Base-by-base conservation (phyloP, 345 rosid genomes). In the Turritis glabra region DNA sequence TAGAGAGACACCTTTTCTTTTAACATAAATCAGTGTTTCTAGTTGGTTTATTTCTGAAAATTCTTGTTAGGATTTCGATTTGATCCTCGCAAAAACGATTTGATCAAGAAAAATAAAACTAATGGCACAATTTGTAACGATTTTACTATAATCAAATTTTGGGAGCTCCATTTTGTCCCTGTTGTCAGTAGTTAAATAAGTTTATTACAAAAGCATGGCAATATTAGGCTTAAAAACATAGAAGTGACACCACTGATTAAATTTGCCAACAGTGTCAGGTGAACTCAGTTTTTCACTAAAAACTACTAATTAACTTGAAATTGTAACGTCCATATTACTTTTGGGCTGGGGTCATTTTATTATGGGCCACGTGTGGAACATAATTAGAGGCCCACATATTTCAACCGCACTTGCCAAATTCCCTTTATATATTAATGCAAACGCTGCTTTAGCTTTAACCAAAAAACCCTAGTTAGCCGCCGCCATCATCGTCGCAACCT, bases 391-490 rank as follows among this genome's bases (percentile, higher is more conserved):
- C 72, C 65, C 71, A 73, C 3, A 37, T 37, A 3, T 58, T 18
- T 33, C 8, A 30, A 17, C 41, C 62, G 25, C 8, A 25, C 7
- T 30, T 8, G 18, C 69, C 41, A 25, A 5, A 23, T 25, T 17
- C 0, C 1, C 4, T 51, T 11, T 54, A 44, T 32, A 44, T 17
- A n/a, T 43, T 15, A 51, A 14, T 0, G 32, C n/a, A 18, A 50
- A 71, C 54, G 35, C n/a, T 8, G 25, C 13, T 18, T 9, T 3
- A 29, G 2, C 1, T 5, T 12, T 2, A 10, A 55, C 8, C 27
- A 17, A 33, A 33, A 64, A 65, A 75, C 73, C 77, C 79, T 75
- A 75, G 5, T 21, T 4, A 9, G 47, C 53, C 26, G 79, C 69
- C 79, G 63, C 15, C 64, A 35, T 41, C 13, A 3, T 3, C 11